Base-by-base conservation (phyloP, 495 filamentous ascomycete genomes). In the Podospora pseudoanserina region DNA sequence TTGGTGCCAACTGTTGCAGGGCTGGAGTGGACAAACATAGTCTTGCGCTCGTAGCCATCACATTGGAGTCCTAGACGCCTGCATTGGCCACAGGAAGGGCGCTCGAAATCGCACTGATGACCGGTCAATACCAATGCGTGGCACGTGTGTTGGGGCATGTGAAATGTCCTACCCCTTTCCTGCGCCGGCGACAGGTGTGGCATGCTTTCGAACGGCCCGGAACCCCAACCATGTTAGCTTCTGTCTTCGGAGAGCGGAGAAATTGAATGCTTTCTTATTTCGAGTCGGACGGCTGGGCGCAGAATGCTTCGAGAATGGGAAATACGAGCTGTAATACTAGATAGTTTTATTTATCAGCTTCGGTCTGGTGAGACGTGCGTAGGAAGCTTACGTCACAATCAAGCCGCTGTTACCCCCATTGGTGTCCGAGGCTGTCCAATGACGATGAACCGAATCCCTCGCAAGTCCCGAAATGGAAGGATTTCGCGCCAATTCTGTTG, bases 11-110 rank as follows among this genome's bases (percentile, higher is more conserved):
- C 20, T 4, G 44, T 15, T 57, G 32, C 32, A 27, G 57, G 65
- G 27, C 56, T 19, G 55, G 69, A 62, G 53, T 71, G 64, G n/a
- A 71, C 63, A 54, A 71, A 71, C 19, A 65, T 60, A 34, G 56
- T 59, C 49, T 64, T 30, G n/a, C 66, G 65, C 63, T 68, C 69
- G 39, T 71, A 71, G 0, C 69, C 69, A 39, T 62, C 69, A 53
- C 69, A 71, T 18, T 66, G 19, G 9, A 71, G 61, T 16, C 69
- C 66, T 7, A 60, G 57, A 15, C 60, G 54, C 5, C 15, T 60
- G 57, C 69, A 71, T 28, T 65, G 69, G 26, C 55, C 63, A 55
- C 69, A 71, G 3, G 44, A 23, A 28, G 69, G 69, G 23, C 69
- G 65, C 55, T 57, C 27, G 5, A 65, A 53, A 34, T 71, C 63